Conservation (phyloP, 148 eudicot genomes). For the Rhododendron ovatum region DNA sequence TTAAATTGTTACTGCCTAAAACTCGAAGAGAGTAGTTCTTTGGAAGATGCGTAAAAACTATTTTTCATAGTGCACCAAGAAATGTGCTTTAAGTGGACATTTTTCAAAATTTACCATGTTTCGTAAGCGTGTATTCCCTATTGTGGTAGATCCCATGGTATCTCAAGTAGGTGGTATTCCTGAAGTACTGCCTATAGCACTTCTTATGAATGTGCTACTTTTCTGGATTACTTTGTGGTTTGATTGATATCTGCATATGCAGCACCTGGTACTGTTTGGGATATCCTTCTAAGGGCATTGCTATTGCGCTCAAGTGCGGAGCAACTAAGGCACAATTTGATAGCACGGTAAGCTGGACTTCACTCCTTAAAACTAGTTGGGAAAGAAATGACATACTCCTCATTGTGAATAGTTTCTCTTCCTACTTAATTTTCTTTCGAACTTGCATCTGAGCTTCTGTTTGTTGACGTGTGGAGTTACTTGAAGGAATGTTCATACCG, state of each 20-base stretch:
- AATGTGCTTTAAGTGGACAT: too few species aligned
- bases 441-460: background rate
- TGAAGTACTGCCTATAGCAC: background rate
- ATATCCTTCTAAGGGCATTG: conserved; percentile 63
- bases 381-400: background rate
- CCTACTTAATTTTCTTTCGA: background rate
- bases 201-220: background rate
- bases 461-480: background rate
- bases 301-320: conserved; percentile 93
- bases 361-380: background rate
- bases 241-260: background rate
- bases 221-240: background rate
- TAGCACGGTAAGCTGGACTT: conserved; percentile 60
- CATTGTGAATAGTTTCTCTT: background rate
- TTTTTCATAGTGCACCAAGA: too few species aligned
- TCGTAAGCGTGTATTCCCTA: too few species aligned
- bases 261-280: background rate
- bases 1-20: too few species aligned
- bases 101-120: too few species aligned
- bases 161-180: background rate
- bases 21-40: too few species aligned
- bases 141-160: too few species aligned
- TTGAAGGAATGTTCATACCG: background rate
- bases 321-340: conserved; percentile 97
- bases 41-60: too few species aligned